Evolutionary conservation across 2,329 filamentous ascomycete genomes (phyloP), one percentile per base, ranked within the genome.

Genomic region (Beauveria scarabaeidicola): DNA sequence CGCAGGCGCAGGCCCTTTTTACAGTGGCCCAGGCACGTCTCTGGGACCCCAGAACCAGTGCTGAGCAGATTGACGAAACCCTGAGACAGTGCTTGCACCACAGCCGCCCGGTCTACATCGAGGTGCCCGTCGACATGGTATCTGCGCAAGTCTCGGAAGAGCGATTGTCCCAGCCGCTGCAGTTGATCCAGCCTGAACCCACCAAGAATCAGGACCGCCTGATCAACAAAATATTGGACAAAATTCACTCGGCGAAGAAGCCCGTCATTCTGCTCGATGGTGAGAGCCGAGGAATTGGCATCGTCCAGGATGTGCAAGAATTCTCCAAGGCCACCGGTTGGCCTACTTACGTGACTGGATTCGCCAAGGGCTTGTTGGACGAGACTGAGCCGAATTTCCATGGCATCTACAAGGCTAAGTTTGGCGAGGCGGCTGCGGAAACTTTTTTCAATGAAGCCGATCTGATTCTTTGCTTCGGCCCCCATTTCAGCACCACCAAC

Each of bases 41-140:
- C 1, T 73, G 67, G 48, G 76, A 83, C 61, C 69, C 76, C 1
- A 63, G 68, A 3, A 75, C 74, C 1, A 75, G 77, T 15, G 73
- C 81, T 0, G 72, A 75, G 27, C 73, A 79, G 60, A 81, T 85
- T 27, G 82, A 85, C 64, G 67, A 73, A 51, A 73, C 77, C 4
- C 68, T 85, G 36, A 70, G 71, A 59, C 74, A 81, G 60, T 81
- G 79, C 50, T 68, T 84, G 38, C 64, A 78, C 51, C 76, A 81
- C 41, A 81, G 78, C 59, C 73, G 79, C 2, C 82, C 82, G 0
- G 82, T 81, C 1, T 84, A 82, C 61, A 76, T 85, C 21, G 77
- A 81, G 62, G 64, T 85, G 5, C 82, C 82, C 0, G 74, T 76
- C 13, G 82, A 85, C 64, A 70, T 84, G 68, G 79, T 81, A 6